phyloP scores from a whole-genome alignment of 2,329 filamentous ascomycete species.

The Tricladium varicosporioides region DNA sequence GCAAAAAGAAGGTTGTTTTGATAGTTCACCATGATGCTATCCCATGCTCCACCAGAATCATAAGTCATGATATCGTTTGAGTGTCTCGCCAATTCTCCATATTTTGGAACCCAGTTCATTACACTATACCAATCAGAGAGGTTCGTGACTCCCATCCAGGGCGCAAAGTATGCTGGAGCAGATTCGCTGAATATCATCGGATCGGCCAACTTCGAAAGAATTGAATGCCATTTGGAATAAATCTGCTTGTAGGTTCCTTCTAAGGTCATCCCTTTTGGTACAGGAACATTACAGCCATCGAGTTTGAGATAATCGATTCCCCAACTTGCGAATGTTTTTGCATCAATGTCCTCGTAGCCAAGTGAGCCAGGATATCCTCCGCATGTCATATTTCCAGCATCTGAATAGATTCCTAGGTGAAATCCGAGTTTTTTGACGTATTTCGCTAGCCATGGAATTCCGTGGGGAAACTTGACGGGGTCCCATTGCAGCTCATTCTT shows the following conservation, averaged over 20 bases:
- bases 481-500: constrained; percentile 45
- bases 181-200: constrained; percentile 25
- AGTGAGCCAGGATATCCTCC: constrained; percentile 54
- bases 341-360: constrained; percentile 55
- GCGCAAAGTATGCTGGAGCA: constrained; percentile 43
- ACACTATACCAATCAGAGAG: constrained; percentile 41
- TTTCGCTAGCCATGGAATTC: constrained; percentile 51
- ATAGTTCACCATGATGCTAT: constrained; percentile 45
- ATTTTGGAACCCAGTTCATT: constrained; percentile 38
- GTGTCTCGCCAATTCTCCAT: constrained; percentile 37
- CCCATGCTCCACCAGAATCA: constrained; percentile 33
- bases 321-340: constrained; percentile 54
- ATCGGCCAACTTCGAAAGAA: constrained; percentile 31
- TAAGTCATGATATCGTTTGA: constrained; percentile 20
- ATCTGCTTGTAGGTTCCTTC: constrained; percentile 37
- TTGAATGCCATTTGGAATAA: constrained; percentile 38
- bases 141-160: constrained; percentile 39
- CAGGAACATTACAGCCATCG: constrained; percentile 47
- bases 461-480: constrained; percentile 51
- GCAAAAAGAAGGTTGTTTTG: constrained; percentile 26
- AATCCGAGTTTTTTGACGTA: constrained; percentile 53
- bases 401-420: constrained; percentile 57
- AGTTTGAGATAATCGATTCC: constrained; percentile 58
- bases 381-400: constrained; percentile 48
- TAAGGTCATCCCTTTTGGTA: constrained; percentile 27